Evolutionary conservation across 192 early-diverging fungal species (phyloP), one percentile per base, ranked within the genome.

Genomic region (Backusella morwellensis): DNA sequence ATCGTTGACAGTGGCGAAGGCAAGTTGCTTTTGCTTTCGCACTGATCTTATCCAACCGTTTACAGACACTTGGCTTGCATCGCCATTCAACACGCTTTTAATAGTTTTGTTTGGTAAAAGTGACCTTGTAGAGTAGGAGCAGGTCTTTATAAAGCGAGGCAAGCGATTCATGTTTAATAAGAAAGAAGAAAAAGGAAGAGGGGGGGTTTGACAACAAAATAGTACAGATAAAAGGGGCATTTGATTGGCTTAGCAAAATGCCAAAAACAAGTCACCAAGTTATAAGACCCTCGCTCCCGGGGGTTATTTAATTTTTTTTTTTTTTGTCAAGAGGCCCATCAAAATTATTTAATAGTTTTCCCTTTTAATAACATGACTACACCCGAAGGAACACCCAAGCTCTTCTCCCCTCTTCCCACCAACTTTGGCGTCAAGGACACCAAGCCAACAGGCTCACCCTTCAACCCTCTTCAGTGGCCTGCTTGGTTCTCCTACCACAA

Each of bases 1-100:
- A 66, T 97, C 96, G 32, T 90, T 85, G 36, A 97, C 85, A 66
- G 91, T 88, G 6, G 92, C 88, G 81, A 97, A 97, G 12, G 91
- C 88, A 23, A 92, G 75, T 34, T 91, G 81, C 79, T 96, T 96
- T 80, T 96, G 94, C 23, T 86, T 77, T 17, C 96, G 91, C 38
- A 95, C 90, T 2, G 96, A 93, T 35, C 91, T 85, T n/a, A 96
- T 82, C 96, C 96, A 97, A 6, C 94, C 96, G 29, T 89, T 78
- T 14, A 94, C 80, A 15, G 83, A 78, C 26, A 91, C 90, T 35
- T 50, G 26, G 0, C 41, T 21, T 6, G 8, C 21, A 5, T 80
- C 40, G 0, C 38, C 69, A 17, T 63, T 50, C n/a, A 82, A 26
- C 14, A 82, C 8, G 1, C 50, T 34, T 23, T 73, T 73, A 14